Conservation (phyloP, 148 eudicot genomes). For the Polygonum aviculare region DNA sequence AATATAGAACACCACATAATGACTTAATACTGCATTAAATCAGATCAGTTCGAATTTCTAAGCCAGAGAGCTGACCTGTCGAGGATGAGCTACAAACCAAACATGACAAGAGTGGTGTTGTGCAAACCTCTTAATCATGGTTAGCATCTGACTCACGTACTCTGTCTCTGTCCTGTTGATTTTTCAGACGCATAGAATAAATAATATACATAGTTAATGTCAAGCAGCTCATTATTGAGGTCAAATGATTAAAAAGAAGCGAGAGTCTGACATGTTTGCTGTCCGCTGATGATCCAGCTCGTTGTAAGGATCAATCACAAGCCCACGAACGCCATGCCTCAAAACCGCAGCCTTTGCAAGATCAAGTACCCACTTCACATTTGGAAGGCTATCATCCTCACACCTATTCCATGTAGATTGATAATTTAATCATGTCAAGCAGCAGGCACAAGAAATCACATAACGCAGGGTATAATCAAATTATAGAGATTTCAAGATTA, state of each 20-base stretch:
- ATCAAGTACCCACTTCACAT: conserved; percentile 72
- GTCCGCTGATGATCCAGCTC: conserved; percentile 98
- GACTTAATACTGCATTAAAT: no score
- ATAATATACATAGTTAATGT: background rate
- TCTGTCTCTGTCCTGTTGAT: conserved; percentile 91
- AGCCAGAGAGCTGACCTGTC: conserved; percentile 44
- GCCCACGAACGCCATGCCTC: conserved; percentile 90
- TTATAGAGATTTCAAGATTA: background rate
- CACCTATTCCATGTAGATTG: conserved; percentile 33
- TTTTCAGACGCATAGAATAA: background rate
- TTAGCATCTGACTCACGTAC: conserved; percentile 94
- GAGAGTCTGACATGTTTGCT: conserved; percentile 40
- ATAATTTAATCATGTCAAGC: background rate
- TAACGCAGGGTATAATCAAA: background rate
- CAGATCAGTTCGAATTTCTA: background rate
- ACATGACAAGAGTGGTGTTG: conserved; percentile 97
- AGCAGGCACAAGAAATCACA: background rate
- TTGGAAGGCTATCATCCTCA: conserved; percentile 91
- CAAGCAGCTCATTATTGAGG: background rate
- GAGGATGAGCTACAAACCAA: conserved; percentile 99
- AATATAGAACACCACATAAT: background rate
- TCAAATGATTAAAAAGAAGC: background rate
- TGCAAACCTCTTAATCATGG: conserved; percentile 85
- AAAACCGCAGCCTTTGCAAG: conserved; percentile 89
- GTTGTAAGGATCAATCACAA: conserved; percentile 95